These are phyloP conservation scores for Ampelomyces quisqualis DNA, from an alignment of 2,329 filamentous ascomycete species.

Conservation along the genomic window DNA sequence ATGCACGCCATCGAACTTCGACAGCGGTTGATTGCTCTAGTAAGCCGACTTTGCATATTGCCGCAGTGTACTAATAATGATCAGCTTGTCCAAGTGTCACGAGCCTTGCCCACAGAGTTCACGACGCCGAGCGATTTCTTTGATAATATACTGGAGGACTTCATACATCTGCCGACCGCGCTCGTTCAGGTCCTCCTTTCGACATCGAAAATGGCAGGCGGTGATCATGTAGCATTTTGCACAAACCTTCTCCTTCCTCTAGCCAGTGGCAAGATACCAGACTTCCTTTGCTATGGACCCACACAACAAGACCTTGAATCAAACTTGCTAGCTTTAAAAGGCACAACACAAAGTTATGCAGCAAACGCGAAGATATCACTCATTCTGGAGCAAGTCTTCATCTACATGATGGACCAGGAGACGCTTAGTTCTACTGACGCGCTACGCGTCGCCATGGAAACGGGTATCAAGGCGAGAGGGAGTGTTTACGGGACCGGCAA, in stretches of 20 bases:
- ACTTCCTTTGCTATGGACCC: slow-evolving; percentile 28
- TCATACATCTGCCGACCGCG: slow-evolving; percentile 60
- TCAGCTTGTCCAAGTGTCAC: slow-evolving; percentile 44
- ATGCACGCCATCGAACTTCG: slow-evolving; percentile 62
- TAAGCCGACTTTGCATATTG: slow-evolving; percentile 29
- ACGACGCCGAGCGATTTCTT: slow-evolving; percentile 59
- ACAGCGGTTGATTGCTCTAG: slow-evolving; percentile 62
- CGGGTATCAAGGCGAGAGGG: slow-evolving; percentile 55
- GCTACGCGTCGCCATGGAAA: slow-evolving; percentile 51
- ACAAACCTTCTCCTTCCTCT: slow-evolving; percentile 36
- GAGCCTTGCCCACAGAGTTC: slow-evolving; percentile 46
- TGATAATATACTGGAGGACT: slow-evolving; percentile 57
- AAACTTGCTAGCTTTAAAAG: slow-evolving; percentile 27
- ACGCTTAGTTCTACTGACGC: slow-evolving; percentile 19
- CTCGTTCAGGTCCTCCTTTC: slow-evolving; percentile 60
- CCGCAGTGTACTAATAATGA: slow-evolving; percentile 15
- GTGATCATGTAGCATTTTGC: slow-evolving; percentile 52
- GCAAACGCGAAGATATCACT: slow-evolving; percentile 41
- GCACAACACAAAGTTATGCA: slow-evolving; percentile 28
- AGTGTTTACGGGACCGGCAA: slow-evolving; percentile 48
- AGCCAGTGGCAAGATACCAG: slow-evolving; percentile 23
- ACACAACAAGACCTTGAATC: slow-evolving; percentile 33
- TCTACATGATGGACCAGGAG: slow-evolving; percentile 32
- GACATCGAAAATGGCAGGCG: slow-evolving; percentile 47
- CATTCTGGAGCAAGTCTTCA: slow-evolving; percentile 37